Conservation (phyloP, 2,329 filamentous ascomycete genomes). For the Cytospora schulzeri region DNA sequence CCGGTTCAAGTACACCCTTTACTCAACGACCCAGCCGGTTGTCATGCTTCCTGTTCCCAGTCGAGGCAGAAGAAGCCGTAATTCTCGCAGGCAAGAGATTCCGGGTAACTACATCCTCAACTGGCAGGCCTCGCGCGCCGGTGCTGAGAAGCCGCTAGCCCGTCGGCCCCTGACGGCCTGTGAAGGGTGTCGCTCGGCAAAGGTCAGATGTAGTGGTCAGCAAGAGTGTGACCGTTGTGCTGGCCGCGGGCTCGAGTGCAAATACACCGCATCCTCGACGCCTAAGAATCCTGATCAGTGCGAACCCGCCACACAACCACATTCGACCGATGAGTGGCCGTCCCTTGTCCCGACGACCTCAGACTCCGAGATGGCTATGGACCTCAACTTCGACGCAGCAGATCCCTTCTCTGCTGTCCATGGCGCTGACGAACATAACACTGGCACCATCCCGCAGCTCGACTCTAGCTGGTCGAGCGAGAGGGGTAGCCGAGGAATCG, state of each 20-base stretch:
- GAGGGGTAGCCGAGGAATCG: too few relatives aligned
- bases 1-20: too few relatives aligned
- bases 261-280: not conserved
- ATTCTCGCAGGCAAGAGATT: not conserved
- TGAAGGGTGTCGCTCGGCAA: conserved; percentile 7
- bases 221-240: conserved; percentile 5
- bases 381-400: not conserved
- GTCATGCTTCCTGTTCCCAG: too few relatives aligned
- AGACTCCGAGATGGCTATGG: not conserved
- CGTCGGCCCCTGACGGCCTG: conserved; percentile 13
- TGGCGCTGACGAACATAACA: too few relatives aligned
- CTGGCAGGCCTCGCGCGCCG: conserved; percentile 21
- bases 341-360: too few relatives aligned
- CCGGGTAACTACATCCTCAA: conserved; percentile 1
- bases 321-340: too few relatives aligned
- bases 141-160: conserved; percentile 10
- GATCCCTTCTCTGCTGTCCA: not conserved
- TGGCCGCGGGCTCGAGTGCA: conserved; percentile 8
- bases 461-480: too few relatives aligned
- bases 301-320: too few relatives aligned
- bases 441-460: too few relatives aligned
- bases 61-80: too few relatives aligned
- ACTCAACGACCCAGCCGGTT: too few relatives aligned
- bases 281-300: too few relatives aligned
- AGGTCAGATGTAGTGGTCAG: conserved; percentile 5